phyloP scores from a whole-genome alignment of 495 filamentous ascomycete species.

The Penicillium herquei region DNA sequence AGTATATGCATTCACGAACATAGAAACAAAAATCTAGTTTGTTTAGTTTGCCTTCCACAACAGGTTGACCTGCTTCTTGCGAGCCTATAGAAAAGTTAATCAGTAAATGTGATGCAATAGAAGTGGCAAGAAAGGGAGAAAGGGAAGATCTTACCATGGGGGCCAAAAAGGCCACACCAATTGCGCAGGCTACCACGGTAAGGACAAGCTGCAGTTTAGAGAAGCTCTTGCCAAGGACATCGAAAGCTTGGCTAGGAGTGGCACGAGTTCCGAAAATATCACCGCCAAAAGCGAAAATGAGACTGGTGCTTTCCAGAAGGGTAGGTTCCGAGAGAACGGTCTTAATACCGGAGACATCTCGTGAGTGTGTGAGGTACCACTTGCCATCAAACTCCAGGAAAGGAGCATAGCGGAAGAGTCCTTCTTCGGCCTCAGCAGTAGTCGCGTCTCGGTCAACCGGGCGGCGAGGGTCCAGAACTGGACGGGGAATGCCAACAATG shows the following conservation, averaged over 20 bases:
- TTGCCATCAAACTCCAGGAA: constrained; percentile 81
- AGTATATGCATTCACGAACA: constrained; percentile 7
- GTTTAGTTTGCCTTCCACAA: constrained; percentile 31
- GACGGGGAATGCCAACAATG: constrained; percentile 75
- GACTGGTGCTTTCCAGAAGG: constrained; percentile 85
- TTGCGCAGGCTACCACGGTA: constrained; percentile 74
- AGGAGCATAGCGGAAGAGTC: constrained; percentile 71
- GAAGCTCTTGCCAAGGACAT: constrained; percentile 90
- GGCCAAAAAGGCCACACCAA: constrained; percentile 71
- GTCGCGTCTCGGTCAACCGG: constrained; percentile 84
- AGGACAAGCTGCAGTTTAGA: constrained; percentile 79
- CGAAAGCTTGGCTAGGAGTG: constrained; percentile 81
- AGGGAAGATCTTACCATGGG: constrained; percentile 70
- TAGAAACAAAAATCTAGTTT: background rate
- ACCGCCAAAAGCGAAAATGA: constrained; percentile 83
- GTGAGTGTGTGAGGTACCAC: constrained; percentile 75
- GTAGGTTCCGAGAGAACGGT: constrained; percentile 71
- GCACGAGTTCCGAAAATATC: constrained; percentile 88
- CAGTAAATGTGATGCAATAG: constrained; percentile 12
- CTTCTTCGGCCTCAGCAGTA: constrained; percentile 76
- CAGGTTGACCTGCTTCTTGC: constrained; percentile 42
- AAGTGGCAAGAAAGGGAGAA: background rate
- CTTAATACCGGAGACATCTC: constrained; percentile 75
- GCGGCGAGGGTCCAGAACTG: constrained; percentile 80
- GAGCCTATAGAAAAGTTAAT: constrained; percentile 24